Evolutionary conservation across 2,329 filamentous ascomycete species (phyloP).

Genomic region (Colletotrichum sp.): DNA sequence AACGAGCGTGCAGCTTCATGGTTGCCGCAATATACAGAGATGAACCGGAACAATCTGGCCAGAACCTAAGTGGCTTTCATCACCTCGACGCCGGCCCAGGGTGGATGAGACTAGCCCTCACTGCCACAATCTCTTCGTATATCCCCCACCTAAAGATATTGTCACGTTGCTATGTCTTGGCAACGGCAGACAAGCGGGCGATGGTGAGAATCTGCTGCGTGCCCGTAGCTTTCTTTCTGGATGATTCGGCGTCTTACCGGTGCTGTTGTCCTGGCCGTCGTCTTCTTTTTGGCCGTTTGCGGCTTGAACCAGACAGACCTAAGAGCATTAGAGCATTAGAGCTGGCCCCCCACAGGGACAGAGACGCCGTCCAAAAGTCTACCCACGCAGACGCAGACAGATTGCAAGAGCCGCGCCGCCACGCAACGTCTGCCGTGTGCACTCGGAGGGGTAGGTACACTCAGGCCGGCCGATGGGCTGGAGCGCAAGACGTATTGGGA

Average conservation of each 20-base stretch:
- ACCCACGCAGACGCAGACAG: neutral
- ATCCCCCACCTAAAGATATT: neutral
- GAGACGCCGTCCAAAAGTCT: neutral
- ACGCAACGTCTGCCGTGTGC: neutral
- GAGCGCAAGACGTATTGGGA: neutral
- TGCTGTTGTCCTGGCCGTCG: neutral
- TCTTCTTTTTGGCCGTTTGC: neutral
- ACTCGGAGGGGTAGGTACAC: neutral
- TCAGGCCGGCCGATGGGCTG: neutral
- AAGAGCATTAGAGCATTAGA: neutral
- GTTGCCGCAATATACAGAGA: neutral
- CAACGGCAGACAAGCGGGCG: neutral
- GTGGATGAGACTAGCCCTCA: slow-evolving; percentile 1
- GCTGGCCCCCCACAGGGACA: neutral
- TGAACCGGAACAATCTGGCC: neutral
- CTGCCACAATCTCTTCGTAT: slow-evolving; percentile 1
- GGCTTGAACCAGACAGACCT: no score
- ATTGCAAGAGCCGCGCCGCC: neutral
- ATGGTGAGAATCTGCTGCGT: neutral
- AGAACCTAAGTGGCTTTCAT: neutral
- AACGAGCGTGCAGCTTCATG: neutral
- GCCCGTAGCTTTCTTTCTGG: neutral
- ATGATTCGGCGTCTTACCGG: no score
- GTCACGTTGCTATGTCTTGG: neutral
- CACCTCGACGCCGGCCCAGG: neutral